phyloP scores from a whole-genome alignment of 352 stramenopile genomes.

The Elongisporangium senticosum region DNA sequence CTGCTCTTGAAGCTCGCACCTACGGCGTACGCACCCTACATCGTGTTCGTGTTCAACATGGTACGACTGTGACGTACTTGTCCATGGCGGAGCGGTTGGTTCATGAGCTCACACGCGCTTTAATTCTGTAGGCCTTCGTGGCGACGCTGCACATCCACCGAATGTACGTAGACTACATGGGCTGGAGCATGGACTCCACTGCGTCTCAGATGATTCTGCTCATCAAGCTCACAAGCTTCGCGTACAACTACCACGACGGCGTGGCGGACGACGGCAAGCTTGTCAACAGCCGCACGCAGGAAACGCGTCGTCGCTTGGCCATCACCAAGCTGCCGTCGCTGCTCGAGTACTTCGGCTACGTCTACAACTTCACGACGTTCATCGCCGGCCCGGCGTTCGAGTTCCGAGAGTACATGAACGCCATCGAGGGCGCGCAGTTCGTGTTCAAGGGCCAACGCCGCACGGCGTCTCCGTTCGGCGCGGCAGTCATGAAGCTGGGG shows the following conservation, averaged over 20 bases:
- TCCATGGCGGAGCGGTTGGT: too few species aligned
- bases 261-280: conserved; percentile 28
- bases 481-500: conserved; percentile 46
- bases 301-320: conserved; percentile 33
- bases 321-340: conserved; percentile 82
- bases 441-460: conserved; percentile 28
- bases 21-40: conserved; percentile 42
- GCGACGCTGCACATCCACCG: conserved; percentile 92
- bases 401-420: conserved; percentile 90
- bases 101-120: not conserved
- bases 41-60: conserved; percentile 93
- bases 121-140: conserved; percentile 59
- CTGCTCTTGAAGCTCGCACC: conserved; percentile 49
- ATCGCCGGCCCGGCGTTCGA: conserved; percentile 94
- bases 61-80: not conserved
- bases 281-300: conserved; percentile 24
- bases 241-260: conserved; percentile 96
- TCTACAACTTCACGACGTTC: conserved; percentile 96
- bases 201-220: conserved; percentile 91
- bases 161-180: conserved; percentile 94
- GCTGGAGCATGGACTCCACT: conserved; percentile 84
- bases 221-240: conserved; percentile 97
- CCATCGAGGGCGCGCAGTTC: conserved; percentile 46
- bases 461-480: conserved; percentile 21
- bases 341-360: conserved; percentile 95